These are phyloP conservation scores for Dactylellina sp. DNA, from an alignment of 2,329 filamentous ascomycete genomes.

Conservation along the genomic window DNA sequence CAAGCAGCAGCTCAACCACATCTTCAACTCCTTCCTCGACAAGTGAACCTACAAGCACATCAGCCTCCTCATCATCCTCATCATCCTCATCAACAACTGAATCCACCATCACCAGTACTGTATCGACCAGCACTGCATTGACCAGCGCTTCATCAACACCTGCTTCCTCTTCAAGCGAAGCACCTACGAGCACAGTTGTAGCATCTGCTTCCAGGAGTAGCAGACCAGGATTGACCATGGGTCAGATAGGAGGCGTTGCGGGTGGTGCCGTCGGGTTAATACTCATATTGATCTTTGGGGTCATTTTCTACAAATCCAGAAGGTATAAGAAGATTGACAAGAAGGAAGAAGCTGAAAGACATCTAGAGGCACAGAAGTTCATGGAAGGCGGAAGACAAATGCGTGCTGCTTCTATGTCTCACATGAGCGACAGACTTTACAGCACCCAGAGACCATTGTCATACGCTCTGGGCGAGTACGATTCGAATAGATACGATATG, in stretches of 20 bases:
- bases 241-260: conserved; percentile 46
- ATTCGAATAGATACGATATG: conserved; percentile 35
- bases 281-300: conserved; percentile 11
- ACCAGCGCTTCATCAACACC: neutral
- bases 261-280: conserved; percentile 38
- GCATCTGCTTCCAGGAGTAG: conserved; percentile 13
- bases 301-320: conserved; percentile 23
- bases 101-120: conserved; percentile 14
- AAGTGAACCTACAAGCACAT: conserved; percentile 26
- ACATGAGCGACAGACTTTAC: conserved; percentile 49
- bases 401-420: conserved; percentile 45
- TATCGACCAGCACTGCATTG: conserved; percentile 5
- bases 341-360: conserved; percentile 35
- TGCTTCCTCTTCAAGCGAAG: conserved; percentile 1
- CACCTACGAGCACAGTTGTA: conserved; percentile 26
- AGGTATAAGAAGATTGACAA: conserved; percentile 60
- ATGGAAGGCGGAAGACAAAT: conserved; percentile 54
- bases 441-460: conserved; percentile 52
- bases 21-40: conserved; percentile 35
- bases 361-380: conserved; percentile 37
- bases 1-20: conserved; percentile 5
- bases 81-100: too few relatives aligned
- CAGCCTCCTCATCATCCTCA: conserved; percentile 23
- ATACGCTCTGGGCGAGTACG: conserved; percentile 52
- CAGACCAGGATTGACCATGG: conserved; percentile 22